These are phyloP conservation scores for Solanum tarapatanum DNA, from an alignment of 257 asterid genomes.

Conservation along the genomic window DNA sequence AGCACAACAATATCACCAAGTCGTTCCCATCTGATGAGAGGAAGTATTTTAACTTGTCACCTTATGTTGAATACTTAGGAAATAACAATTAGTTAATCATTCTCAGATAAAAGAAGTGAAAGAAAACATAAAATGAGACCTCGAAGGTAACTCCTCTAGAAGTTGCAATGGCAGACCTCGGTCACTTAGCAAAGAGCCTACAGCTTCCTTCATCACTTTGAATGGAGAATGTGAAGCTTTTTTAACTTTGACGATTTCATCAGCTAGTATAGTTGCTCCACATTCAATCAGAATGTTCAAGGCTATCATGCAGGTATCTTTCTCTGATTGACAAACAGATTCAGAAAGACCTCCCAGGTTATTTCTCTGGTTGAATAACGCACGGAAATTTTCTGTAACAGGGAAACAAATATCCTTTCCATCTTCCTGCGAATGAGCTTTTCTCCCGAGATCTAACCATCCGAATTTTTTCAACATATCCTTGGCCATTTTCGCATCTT, in stretches of 20 bases:
- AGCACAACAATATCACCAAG: constrained; percentile 81
- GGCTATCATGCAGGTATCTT: constrained; percentile 42
- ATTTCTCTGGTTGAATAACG: constrained; percentile 20
- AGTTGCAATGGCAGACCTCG: constrained; percentile 49
- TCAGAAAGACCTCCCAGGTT: constrained; percentile 20
- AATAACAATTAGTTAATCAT: not conserved
- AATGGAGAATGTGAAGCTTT: constrained; percentile 54
- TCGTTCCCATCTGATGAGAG: constrained; percentile 76
- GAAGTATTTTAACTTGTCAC: not conserved
- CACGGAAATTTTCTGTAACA: constrained; percentile 41
- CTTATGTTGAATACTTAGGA: not conserved
- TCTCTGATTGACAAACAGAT: constrained; percentile 15
- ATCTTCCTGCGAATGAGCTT: constrained; percentile 54
- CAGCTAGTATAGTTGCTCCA: constrained; percentile 55
- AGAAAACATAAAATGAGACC: constrained; percentile 34
- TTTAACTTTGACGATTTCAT: constrained; percentile 50
- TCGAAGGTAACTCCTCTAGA: constrained; percentile 68
- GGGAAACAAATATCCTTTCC: constrained; percentile 72
- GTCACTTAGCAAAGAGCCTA: constrained; percentile 41
- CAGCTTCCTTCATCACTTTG: constrained; percentile 64
- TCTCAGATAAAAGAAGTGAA: not conserved
- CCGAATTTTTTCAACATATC: constrained; percentile 71
- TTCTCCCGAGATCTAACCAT: constrained; percentile 86
- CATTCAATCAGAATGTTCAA: constrained; percentile 41
- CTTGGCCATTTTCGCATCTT: constrained; percentile 66